A percentile compares a stretch with the other conserved stretches of the same genome.
These are phyloP conservation scores for Solanum hybrid DNA, from an alignment of 305 asterid genomes.

Conservation along the genomic window DNA sequence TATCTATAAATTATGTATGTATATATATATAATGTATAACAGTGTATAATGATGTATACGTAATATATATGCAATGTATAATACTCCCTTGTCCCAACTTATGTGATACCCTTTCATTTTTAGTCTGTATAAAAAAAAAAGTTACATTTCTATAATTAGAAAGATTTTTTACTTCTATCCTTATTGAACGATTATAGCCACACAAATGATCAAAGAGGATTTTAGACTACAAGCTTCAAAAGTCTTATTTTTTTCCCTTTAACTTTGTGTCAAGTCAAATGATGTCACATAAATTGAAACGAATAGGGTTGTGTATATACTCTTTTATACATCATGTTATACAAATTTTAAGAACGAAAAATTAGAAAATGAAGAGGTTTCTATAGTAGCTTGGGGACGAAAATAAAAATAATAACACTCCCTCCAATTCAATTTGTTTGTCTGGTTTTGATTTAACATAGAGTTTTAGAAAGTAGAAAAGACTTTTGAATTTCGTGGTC, in stretches of 20 bases:
- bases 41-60: no score
- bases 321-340: not conserved
- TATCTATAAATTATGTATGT: no score
- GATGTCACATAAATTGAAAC: not conserved
- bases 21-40: not conserved
- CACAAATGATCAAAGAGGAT: no score
- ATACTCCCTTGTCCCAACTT: not conserved
- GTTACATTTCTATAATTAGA: not conserved
- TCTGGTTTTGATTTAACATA: not conserved
- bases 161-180: accelerated
- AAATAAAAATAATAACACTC: not conserved
- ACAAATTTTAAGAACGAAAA: not conserved
- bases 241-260: not conserved
- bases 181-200: no score
- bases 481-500: not conserved
- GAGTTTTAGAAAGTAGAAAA: not conserved
- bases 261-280: not conserved
- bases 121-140: no score
- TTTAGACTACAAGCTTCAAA: no score
- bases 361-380: not conserved
- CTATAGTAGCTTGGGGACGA: not conserved
- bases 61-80: not conserved
- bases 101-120: not conserved
- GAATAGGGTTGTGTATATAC: not conserved
- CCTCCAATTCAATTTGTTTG: accelerated